Evolutionary conservation across 345 rosid genomes (phyloP).

Genomic region (Eucalyptus polyanthemos): DNA sequence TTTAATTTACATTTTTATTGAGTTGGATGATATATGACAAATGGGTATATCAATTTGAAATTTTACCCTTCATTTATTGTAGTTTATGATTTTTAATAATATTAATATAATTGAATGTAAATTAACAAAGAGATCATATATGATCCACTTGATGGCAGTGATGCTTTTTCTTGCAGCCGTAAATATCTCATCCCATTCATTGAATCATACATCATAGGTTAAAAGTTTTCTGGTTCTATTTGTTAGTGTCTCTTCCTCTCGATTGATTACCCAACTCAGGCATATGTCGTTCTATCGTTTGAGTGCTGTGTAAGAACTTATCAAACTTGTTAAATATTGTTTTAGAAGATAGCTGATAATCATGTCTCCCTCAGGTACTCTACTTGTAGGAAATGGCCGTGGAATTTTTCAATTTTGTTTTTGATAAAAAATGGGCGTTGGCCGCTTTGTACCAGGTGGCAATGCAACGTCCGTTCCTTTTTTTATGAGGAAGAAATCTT

Average conservation of each 20-base stretch:
- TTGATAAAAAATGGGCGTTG: not conserved
- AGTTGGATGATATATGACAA: rapidly evolving
- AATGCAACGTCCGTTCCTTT: not conserved
- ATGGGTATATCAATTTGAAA: rapidly evolving
- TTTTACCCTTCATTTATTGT: too few species aligned
- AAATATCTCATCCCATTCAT: not conserved
- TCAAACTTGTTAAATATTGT: not conserved
- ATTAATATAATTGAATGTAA: too few species aligned
- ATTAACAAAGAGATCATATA: rapidly evolving
- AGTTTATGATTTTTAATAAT: too few species aligned
- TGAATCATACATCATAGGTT: not conserved
- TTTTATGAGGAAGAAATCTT: not conserved
- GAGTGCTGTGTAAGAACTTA: not conserved
- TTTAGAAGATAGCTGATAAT: not conserved
- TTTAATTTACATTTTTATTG: too few species aligned
- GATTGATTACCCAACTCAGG: not conserved
- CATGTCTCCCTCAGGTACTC: not conserved
- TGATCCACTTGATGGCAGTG: not conserved
- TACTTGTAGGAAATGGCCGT: not conserved
- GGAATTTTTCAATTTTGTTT: not conserved
- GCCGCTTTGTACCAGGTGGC: not conserved
- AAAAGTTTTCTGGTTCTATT: too few species aligned
- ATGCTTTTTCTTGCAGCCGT: not conserved
- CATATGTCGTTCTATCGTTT: not conserved
- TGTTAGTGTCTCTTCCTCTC: not conserved